These are phyloP conservation scores for Syncephalastrum contaminatum DNA, from an alignment of 371 early-diverging fungal species.

Conservation along the genomic window DNA sequence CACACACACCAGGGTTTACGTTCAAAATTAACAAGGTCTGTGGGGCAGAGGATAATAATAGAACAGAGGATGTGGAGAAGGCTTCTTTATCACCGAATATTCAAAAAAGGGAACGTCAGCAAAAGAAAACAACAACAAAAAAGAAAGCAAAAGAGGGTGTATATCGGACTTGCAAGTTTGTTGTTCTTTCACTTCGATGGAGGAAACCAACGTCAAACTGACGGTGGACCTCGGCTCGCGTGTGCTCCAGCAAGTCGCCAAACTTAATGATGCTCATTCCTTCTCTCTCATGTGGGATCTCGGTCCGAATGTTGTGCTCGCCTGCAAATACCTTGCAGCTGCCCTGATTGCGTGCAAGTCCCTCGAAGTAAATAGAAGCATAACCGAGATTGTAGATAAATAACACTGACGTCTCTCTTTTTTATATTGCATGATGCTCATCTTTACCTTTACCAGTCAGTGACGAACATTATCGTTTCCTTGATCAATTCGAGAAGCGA, in stretches of 20 bases:
- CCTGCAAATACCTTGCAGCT: slow-evolving; percentile 16
- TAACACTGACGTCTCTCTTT: neutral
- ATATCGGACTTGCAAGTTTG: slow-evolving; percentile 27
- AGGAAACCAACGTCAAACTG: slow-evolving; percentile 19
- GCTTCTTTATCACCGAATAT: no score
- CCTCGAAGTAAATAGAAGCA: slow-evolving; percentile 9
- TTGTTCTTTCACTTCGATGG: slow-evolving; percentile 9
- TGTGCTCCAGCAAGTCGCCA: slow-evolving; percentile 9
- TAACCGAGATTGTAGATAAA: neutral
- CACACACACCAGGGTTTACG: no score
- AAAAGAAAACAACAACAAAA: no score
- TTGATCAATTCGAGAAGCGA: neutral
- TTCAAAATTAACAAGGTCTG: no score
- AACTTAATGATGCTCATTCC: slow-evolving; percentile 4
- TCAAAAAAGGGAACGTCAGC: no score
- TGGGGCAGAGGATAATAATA: no score
- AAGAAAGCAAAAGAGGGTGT: no score
- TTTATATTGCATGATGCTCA: no score
- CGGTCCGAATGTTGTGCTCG: slow-evolving; percentile 15
- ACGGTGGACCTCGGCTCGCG: slow-evolving; percentile 15
- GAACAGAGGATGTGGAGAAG: no score
- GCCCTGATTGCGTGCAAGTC: slow-evolving; percentile 11
- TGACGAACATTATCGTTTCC: slow-evolving; percentile 4
- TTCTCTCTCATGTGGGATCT: slow-evolving; percentile 15
- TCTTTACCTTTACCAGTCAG: neutral